Evolutionary conservation across 2,329 filamentous ascomycete genomes (phyloP).

Genomic region (Coniella vitis): DNA sequence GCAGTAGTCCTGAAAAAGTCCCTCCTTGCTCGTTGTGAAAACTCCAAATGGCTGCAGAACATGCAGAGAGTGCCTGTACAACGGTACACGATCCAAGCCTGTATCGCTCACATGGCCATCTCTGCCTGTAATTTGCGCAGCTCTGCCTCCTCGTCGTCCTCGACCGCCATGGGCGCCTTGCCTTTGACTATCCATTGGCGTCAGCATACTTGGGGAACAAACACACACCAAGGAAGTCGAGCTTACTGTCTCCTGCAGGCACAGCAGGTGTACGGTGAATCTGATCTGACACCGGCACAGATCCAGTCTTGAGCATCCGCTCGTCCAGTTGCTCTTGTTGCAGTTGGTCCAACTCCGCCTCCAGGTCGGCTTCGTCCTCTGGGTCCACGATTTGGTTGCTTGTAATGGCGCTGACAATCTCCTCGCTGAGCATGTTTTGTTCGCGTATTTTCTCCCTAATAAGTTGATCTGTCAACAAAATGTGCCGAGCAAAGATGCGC

Average conservation of each 20-base stretch:
- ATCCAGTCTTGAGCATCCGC: slow-evolving; percentile 85
- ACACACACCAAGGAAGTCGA: not conserved
- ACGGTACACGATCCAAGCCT: not conserved
- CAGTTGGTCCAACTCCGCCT: slow-evolving; percentile 75
- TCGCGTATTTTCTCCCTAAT: slow-evolving; percentile 81
- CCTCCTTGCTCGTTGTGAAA: not conserved
- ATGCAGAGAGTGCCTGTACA: not conserved
- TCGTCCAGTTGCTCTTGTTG: slow-evolving; percentile 81
- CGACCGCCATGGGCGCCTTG: slow-evolving; percentile 42
- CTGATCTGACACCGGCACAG: slow-evolving; percentile 72
- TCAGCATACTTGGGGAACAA: not conserved
- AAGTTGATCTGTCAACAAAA: slow-evolving; percentile 23
- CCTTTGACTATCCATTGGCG: slow-evolving; percentile 37
- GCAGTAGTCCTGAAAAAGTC: not conserved
- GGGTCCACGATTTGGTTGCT: slow-evolving; percentile 58
- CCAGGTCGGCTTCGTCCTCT: slow-evolving; percentile 80
- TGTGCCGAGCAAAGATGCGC: no score
- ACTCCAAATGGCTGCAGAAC: not conserved
- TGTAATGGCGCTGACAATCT: slow-evolving; percentile 83
- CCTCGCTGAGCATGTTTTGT: slow-evolving; percentile 87
- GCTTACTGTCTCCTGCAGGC: slow-evolving; percentile 70
- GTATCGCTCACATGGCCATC: slow-evolving; percentile 74
- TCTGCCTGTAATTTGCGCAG: slow-evolving; percentile 88
- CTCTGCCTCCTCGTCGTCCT: slow-evolving; percentile 95
- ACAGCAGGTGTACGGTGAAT: slow-evolving; percentile 71